These are phyloP conservation scores for Amaranthus tricolor DNA, from an alignment of 179 eudicot genomes.

Conservation along the genomic window DNA sequence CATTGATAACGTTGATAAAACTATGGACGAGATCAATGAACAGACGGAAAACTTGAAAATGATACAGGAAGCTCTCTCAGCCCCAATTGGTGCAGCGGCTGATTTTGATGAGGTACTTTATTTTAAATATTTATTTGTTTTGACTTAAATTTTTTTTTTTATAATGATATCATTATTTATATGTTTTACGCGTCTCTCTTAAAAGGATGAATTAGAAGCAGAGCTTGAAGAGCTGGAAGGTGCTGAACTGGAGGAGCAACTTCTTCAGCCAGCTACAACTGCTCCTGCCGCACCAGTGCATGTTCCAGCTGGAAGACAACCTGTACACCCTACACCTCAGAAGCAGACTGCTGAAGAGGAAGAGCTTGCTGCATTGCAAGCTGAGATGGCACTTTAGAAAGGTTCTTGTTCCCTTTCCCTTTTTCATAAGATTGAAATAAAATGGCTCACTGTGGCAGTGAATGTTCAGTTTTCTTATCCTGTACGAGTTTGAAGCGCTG, in stretches of 20 bases:
- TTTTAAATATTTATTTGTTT: neutral
- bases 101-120: conserved; percentile 68
- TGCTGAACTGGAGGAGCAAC: conserved; percentile 79
- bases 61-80: conserved; percentile 69
- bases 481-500: too few species aligned
- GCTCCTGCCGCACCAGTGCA: conserved; percentile 60
- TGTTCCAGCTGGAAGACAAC: conserved; percentile 50
- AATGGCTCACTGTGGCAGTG: neutral
- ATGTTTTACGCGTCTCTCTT: neutral
- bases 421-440: neutral
- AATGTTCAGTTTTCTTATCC: neutral
- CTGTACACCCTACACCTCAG: conserved; percentile 45
- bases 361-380: conserved; percentile 75
- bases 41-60: conserved; percentile 77
- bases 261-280: conserved; percentile 70
- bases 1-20: conserved; percentile 73
- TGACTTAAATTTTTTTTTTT: neutral
- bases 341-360: conserved; percentile 63
- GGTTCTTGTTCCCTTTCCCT: conserved; percentile 14
- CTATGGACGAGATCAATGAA: conserved; percentile 88
- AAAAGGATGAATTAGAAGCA: conserved; percentile 85
- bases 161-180: neutral
- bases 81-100: conserved; percentile 65
- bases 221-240: conserved; percentile 91
- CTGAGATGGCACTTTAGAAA: conserved; percentile 70